A percentile compares a stretch with the other conserved stretches of the same genome.
These are phyloP conservation scores for Lagenidium sp. DNA, from an alignment of 352 stramenopile species.

Conservation along the genomic window DNA sequence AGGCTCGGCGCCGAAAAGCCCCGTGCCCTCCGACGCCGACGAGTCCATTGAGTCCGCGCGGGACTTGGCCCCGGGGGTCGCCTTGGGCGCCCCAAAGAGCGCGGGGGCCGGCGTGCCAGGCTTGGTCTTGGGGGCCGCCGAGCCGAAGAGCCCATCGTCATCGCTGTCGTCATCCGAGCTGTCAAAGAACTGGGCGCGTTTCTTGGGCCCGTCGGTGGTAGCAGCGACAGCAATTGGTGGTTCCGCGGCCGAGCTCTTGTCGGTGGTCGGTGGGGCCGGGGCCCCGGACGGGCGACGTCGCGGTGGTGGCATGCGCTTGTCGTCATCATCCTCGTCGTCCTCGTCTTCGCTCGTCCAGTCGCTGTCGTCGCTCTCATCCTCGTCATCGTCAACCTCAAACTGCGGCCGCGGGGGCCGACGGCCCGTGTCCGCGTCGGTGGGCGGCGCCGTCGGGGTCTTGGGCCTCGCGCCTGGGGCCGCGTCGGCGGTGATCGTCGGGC, in stretches of 20 bases:
- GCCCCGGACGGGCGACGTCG: too few relatives aligned
- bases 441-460: conserved; percentile 8
- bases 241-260: too few relatives aligned
- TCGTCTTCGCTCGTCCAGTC: conserved; percentile 46
- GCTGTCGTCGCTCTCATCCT: conserved; percentile 28
- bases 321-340: conserved; percentile 9
- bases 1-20: conserved; percentile 12
- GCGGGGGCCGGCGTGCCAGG: conserved; percentile 31
- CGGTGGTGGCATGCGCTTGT: conserved; percentile 6
- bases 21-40: conserved; percentile 10
- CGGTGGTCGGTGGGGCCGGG: not conserved
- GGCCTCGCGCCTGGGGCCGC: too few relatives aligned
- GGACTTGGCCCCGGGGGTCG: conserved; percentile 2
- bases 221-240: too few relatives aligned
- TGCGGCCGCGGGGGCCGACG: conserved; percentile 7
- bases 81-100: conserved; percentile 19
- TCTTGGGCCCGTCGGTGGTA: not conserved
- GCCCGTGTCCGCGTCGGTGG: conserved; percentile 9
- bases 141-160: conserved; percentile 59
- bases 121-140: conserved; percentile 12
- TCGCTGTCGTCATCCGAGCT: conserved; percentile 46
- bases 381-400: conserved; percentile 29
- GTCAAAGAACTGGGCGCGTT: conserved; percentile 42
- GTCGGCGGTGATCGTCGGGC: conserved; percentile 15
- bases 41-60: conserved; percentile 19